Conservation (phyloP, 768 basidiomycete genomes). For the Amanita muscaria region DNA sequence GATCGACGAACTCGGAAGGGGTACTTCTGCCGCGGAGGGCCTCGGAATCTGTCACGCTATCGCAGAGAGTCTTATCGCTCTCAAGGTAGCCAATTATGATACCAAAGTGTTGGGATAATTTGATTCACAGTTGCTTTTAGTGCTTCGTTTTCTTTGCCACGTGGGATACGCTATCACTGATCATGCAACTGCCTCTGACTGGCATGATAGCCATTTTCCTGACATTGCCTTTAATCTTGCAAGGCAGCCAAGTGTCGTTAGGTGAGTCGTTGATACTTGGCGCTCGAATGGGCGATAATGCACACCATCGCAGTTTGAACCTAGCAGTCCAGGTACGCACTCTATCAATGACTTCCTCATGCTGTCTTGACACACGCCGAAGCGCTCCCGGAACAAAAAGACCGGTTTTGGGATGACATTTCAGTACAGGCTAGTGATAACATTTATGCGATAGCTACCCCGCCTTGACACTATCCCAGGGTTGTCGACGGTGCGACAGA, state of each 20-base stretch:
- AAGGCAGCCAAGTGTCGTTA: slow-evolving; percentile 68
- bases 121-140: slow-evolving; percentile 27
- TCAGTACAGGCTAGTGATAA: slow-evolving; percentile 55
- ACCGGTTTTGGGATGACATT: slow-evolving; percentile 64
- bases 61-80: slow-evolving; percentile 63
- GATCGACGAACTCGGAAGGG: slow-evolving; percentile 90
- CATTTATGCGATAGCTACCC: neutral
- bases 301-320: slow-evolving; percentile 51
- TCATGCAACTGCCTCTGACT: slow-evolving; percentile 6
- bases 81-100: slow-evolving; percentile 36
- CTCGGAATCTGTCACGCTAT: slow-evolving; percentile 80
- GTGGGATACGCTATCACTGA: slow-evolving; percentile 27
- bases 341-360: neutral
- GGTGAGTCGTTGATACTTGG: slow-evolving; percentile 38
- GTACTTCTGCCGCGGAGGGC: slow-evolving; percentile 80
- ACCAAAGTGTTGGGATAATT: slow-evolving; percentile 3
- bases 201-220: slow-evolving; percentile 54
- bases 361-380: neutral
- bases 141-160: slow-evolving; percentile 89
- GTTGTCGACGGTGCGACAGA: slow-evolving; percentile 67
- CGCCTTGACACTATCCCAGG: slow-evolving; percentile 25
- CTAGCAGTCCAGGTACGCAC: slow-evolving; percentile 61
- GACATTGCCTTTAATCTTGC: slow-evolving; percentile 75
- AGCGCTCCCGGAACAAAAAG: neutral
- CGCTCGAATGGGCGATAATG: neutral